Conservation (phyloP, 805 yeast species). For the Clavispora carvajalis region DNA sequence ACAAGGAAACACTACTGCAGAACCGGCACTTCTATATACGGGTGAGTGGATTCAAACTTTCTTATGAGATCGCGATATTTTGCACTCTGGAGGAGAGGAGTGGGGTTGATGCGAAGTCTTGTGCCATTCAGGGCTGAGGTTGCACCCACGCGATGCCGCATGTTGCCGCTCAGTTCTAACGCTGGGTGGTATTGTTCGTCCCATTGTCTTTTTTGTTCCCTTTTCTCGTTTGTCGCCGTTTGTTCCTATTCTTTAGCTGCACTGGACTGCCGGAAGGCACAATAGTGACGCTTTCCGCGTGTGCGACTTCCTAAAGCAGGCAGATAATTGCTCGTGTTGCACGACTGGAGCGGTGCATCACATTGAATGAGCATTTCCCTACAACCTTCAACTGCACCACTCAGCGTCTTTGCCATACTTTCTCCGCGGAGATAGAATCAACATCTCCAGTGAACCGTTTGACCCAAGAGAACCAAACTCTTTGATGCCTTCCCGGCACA, state of each 20-base stretch:
- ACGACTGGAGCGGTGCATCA: background rate
- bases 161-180: too few species aligned
- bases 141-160: too few species aligned
- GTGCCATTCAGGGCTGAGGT: too few species aligned
- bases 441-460: background rate
- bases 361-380: background rate
- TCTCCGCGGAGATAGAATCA: background rate
- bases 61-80: too few species aligned
- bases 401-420: background rate
- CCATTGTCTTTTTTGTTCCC: background rate
- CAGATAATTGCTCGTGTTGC: background rate
- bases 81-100: too few species aligned
- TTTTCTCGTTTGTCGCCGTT: too few species aligned
- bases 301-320: background rate
- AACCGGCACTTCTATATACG: too few species aligned
- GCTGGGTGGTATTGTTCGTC: too few species aligned
- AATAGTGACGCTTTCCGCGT: background rate
- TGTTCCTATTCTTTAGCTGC: background rate
- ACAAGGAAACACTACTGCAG: too few species aligned
- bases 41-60: too few species aligned
- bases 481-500: background rate
- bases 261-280: background rate
- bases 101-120: too few species aligned
- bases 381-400: background rate
- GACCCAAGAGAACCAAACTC: background rate